Conservation (phyloP, 176 grass and related monocot genomes). For the Avena insularis region DNA sequence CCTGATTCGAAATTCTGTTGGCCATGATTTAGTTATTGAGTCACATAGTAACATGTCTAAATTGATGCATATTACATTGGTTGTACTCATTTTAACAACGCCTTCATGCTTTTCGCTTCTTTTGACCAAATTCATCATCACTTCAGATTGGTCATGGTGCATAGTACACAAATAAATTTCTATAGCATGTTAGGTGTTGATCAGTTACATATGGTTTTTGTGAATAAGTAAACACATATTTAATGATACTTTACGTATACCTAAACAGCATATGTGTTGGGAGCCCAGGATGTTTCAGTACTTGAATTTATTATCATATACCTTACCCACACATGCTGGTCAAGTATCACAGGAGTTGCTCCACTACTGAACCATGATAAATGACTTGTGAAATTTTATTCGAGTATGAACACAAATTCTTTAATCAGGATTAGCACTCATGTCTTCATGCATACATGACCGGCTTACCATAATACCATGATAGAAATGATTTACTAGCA, state of each 20-base stretch:
- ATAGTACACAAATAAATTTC: not conserved
- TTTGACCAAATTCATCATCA: not conserved
- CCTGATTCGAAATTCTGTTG: not conserved
- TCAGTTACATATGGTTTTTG: constrained; percentile 23
- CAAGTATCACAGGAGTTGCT: constrained; percentile 4
- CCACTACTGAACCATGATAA: not conserved
- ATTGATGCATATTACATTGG: not conserved
- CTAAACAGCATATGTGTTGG: not conserved
- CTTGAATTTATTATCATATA: not conserved
- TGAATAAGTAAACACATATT: constrained; percentile 1
- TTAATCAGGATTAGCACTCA: not conserved
- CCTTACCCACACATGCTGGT: not conserved
- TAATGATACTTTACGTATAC: not conserved
- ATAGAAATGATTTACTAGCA: not conserved
- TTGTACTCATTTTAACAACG: not conserved
- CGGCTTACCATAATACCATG: not conserved
- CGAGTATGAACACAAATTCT: not conserved
- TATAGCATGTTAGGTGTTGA: not conserved
- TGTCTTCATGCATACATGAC: not conserved
- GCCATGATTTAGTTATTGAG: not conserved
- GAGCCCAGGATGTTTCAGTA: not conserved
- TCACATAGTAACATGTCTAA: not conserved
- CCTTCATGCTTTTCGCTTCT: not conserved
- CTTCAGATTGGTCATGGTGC: not conserved
- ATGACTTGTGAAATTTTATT: not conserved